Base-by-base conservation (phyloP, 345 rosid genomes). In the Odontarrhena argentea region DNA sequence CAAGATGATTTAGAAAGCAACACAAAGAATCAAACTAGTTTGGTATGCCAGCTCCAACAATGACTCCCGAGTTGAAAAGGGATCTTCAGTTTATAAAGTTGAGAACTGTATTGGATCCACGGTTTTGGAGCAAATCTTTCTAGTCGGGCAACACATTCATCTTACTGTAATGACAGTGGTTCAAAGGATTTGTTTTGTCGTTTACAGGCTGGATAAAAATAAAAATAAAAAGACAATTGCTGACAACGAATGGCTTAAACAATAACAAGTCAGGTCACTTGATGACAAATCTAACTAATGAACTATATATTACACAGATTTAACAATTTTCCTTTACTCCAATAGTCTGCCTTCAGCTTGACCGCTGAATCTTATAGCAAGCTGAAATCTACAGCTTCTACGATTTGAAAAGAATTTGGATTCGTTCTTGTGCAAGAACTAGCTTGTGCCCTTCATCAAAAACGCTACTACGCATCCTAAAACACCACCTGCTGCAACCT, bases 11-110 rank as follows among this genome's bases (percentile, higher is more conserved):
- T 56, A 83, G 75, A 71, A 91, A 79, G 66, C 89, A 91, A 69
- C 32, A 77, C 66, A 88, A 91, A 74, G 91, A 94, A 5, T 78
- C 80, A 7, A 75, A 69, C 62, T 94, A 97, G 99, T 91, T 94
- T 75, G 91, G 87, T 74, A 88, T 91, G 99, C 89, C 97, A 8
- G 97, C 97, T 12, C 87, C 88, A 1, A 87, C 87, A 18, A 65
- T 91, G 40, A 94, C 99, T 12, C 93, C 90, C 0, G 96, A 94
- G 74, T 74, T 94, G 81, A 94, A 87, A 76, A 91, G 77, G 58
- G 96, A 94, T 79, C 91, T 94, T 60, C 89, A 94, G 75, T 55
- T 91, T 18, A 18, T 18, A 18, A 18, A 18, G 22, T 18, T 18
- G 22, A 18, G 22, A 18, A 18, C 22, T 18, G 22, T 18, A 18